Evolutionary conservation across 2,329 filamentous ascomycete genomes (phyloP).

Genomic region (Fusarium denticulatum): DNA sequence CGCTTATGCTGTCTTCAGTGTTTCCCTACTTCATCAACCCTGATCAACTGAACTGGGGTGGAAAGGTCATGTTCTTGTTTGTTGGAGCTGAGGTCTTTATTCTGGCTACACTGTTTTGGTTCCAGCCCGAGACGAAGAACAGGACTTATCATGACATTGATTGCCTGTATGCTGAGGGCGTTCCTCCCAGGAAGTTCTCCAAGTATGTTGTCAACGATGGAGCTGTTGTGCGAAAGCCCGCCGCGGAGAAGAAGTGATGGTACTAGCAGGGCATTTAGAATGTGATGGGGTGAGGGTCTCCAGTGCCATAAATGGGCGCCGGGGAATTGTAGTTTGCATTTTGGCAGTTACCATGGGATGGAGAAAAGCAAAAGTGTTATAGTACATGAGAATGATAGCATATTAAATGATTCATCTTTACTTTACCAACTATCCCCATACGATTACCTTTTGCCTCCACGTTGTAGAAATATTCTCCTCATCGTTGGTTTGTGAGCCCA

Average conservation of each 20-base stretch:
- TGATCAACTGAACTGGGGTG: constrained; percentile 51
- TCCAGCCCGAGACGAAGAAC: constrained; percentile 53
- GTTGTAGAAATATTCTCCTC: no score
- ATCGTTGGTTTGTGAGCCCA: no score
- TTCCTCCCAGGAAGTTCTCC: constrained; percentile 41
- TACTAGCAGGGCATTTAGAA: background rate
- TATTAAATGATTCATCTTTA: background rate
- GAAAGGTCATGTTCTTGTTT: constrained; percentile 52
- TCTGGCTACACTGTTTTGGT: constrained; percentile 44
- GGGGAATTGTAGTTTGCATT: background rate
- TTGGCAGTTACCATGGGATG: accelerated
- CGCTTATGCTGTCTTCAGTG: constrained; percentile 48
- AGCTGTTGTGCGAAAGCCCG: constrained; percentile 6
- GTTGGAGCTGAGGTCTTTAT: constrained; percentile 49
- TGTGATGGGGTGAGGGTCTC: background rate
- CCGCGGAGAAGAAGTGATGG: background rate
- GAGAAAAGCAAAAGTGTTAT: background rate
- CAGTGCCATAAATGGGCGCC: background rate
- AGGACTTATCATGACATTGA: constrained; percentile 50
- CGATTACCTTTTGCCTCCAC: no score
- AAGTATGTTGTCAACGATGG: constrained; percentile 36
- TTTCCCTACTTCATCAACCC: constrained; percentile 53
- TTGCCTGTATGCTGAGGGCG: constrained; percentile 38
- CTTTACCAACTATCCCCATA: no score
- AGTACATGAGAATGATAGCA: background rate